Evolutionary conservation across 768 basidiomycete species (phyloP), one percentile per base, ranked within the genome.

Genomic region (Glaciozyma martinii): DNA sequence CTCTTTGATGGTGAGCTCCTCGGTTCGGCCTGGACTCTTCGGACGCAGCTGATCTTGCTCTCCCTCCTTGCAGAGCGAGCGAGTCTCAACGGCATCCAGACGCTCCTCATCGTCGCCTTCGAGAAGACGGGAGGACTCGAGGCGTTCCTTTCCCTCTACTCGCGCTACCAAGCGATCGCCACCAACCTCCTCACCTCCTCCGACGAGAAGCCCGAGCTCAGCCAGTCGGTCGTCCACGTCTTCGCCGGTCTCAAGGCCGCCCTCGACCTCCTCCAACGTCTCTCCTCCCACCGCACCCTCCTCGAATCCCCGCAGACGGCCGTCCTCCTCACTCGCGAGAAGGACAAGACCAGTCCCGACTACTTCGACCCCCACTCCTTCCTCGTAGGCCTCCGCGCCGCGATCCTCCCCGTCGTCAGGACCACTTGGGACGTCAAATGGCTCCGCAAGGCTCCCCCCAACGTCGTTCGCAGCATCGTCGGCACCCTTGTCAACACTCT

Each of bases 321-420:
- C 5, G 76, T 88, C 40, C 80, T 87, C 21, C 78, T 83, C 47
- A 86, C 85, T 23, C 83, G 85, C 21, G 90, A 90, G 76, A 85
- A 83, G 1, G 87, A 92, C 70, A 43, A 56, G 25, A 25, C 33
- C 16, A 53, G 29, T 15, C 76, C 80, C 7, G 86, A 85, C 43
- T 89, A 86, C 74, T 93, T 94, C 66, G 88, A 91, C 71, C 83
- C 90, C 0, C 85, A 87, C 74, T 87, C 89, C 73, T 89, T 95
- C 76, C 82, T 98, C 58, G 86, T 98, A 69, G 84, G 81, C 65
- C 79, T 94, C 65, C 85, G 95, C 44, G 76, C 84, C 33, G 81
- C 83, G 3, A 80, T 85, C 27, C 77, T 91, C 27, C 89, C 91
- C 0, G 74, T 88, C 18, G 71, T 89, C 19, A 80, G 78, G 33